These are phyloP conservation scores for Pseudopyrenochaeta lycopersici DNA, from an alignment of 2,329 filamentous ascomycete genomes.

Conservation along the genomic window DNA sequence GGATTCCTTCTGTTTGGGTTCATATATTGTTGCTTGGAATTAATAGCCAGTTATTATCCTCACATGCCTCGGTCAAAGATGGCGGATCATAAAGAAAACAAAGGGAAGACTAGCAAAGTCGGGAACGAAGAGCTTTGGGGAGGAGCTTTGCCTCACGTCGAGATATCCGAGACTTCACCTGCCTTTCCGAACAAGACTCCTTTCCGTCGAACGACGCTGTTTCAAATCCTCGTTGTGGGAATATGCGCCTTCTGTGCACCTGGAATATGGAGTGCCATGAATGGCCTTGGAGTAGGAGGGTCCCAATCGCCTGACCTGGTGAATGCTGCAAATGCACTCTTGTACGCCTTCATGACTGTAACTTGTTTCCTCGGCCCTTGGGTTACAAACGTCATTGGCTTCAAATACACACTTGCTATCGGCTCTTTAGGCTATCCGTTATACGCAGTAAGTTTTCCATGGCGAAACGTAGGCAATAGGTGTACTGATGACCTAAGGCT, in stretches of 20 bases:
- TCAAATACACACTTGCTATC: slow-evolving; percentile 56
- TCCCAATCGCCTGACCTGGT: slow-evolving; percentile 60
- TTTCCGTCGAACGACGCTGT: slow-evolving; percentile 14
- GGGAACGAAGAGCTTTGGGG: slow-evolving; percentile 8
- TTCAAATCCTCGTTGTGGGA: slow-evolving; percentile 23
- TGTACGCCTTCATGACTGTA: slow-evolving; percentile 58
- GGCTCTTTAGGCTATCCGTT: slow-evolving; percentile 60
- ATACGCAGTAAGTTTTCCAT: slow-evolving; percentile 42
- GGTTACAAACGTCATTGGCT: slow-evolving; percentile 60
- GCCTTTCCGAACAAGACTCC: slow-evolving; percentile 1
- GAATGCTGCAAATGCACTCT: slow-evolving; percentile 62
- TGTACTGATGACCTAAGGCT: neutral
- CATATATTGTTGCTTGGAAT: neutral
- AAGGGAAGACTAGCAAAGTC: slow-evolving; percentile 4
- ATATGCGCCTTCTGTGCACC: slow-evolving; percentile 39
- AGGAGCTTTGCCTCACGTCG: neutral
- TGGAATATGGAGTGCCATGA: slow-evolving; percentile 66
- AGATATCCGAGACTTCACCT: neutral
- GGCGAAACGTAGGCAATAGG: no score
- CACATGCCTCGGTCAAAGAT: neutral
- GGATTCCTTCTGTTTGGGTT: neutral
- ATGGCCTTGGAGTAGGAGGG: slow-evolving; percentile 62
- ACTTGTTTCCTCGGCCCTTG: slow-evolving; percentile 60
- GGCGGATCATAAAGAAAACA: neutral
- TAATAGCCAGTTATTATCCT: neutral